Evolutionary conservation across 2,329 filamentous ascomycete genomes (phyloP).

Genomic region (Gaeumannomyces tritici): DNA sequence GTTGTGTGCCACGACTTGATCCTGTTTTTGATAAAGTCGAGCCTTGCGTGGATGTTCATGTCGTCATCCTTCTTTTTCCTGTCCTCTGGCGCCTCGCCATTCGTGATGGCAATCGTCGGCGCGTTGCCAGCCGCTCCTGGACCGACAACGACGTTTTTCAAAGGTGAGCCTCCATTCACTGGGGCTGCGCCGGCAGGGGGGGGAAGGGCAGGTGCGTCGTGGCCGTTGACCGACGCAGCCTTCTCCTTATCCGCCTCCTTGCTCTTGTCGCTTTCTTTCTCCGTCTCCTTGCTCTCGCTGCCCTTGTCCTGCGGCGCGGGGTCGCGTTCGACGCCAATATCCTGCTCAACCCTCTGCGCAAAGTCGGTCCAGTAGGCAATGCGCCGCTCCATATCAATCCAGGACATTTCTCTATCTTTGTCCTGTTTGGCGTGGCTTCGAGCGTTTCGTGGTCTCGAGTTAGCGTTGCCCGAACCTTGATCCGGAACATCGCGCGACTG

Average conservation of each 20-base stretch:
- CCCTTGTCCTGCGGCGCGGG: neutral
- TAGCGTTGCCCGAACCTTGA: slow-evolving; percentile 25
- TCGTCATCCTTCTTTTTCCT: neutral
- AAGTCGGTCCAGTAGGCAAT: slow-evolving; percentile 4
- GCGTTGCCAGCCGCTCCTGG: neutral
- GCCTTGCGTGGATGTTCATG: slow-evolving; percentile 4
- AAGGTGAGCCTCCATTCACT: neutral
- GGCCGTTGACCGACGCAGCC: neutral
- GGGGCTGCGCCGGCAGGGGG: neutral
- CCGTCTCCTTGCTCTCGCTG: neutral
- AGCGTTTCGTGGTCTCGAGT: slow-evolving; percentile 28
- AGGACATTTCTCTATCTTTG: slow-evolving; percentile 3
- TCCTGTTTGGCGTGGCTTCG: slow-evolving; percentile 1
- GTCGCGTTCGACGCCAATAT: neutral
- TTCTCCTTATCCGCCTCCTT: neutral
- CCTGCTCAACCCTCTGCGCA: slow-evolving; percentile 2
- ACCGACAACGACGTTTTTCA: neutral
- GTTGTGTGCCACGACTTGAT: slow-evolving; percentile 4
- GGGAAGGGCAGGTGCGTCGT: neutral
- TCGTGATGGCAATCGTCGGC: neutral
- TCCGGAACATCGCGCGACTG: slow-evolving; percentile 42
- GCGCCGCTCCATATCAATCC: slow-evolving; percentile 3
- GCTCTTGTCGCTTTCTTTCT: neutral
- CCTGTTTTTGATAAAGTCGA: slow-evolving; percentile 3
- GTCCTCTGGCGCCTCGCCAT: neutral